phyloP scores from a whole-genome alignment of 1,139 yeast genomes.

The Blastobotrys illinoisensis region DNA sequence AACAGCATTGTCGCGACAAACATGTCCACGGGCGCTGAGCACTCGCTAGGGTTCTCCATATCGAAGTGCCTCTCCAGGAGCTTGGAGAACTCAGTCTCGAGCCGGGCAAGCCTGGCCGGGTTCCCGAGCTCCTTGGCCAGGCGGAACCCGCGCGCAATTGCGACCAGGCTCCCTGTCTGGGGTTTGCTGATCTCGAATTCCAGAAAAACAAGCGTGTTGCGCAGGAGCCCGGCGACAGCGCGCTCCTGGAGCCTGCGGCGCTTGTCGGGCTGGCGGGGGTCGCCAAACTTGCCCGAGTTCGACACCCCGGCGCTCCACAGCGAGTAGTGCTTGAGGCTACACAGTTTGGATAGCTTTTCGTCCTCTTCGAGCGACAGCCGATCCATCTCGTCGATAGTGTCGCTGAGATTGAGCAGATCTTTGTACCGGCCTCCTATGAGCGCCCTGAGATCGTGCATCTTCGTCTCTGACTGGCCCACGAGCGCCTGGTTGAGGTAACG shows the following conservation, averaged over 20 bases:
- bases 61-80: neutral
- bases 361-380: slow-evolving; percentile 32
- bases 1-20: slow-evolving; percentile 22
- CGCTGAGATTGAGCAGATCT: slow-evolving; percentile 64
- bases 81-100: neutral
- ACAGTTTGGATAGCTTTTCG: slow-evolving; percentile 19
- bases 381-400: slow-evolving; percentile 56
- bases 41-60: neutral
- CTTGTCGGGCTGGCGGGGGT: slow-evolving; percentile 1
- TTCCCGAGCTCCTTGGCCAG: slow-evolving; percentile 11
- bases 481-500: slow-evolving; percentile 21
- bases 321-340: slow-evolving; percentile 16
- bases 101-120: slow-evolving; percentile 1
- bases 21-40: slow-evolving; percentile 13
- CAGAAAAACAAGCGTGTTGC: slow-evolving; percentile 8
- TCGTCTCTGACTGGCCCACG: slow-evolving; percentile 23
- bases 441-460: slow-evolving; percentile 44
- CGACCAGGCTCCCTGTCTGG: slow-evolving; percentile 8
- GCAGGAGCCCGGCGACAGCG: slow-evolving; percentile 11
- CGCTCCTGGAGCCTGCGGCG: slow-evolving; percentile 5
- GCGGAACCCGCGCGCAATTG: slow-evolving; percentile 15
- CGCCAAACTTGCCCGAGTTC: slow-evolving; percentile 12
- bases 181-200: slow-evolving; percentile 10
- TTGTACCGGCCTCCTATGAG: slow-evolving; percentile 64
- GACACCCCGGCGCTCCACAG: slow-evolving; percentile 17